A percentile compares a stretch with the other conserved stretches of the same genome.
These are phyloP conservation scores for Fusarium sp. DNA, from an alignment of 2,329 filamentous ascomycete species.

Conservation along the genomic window DNA sequence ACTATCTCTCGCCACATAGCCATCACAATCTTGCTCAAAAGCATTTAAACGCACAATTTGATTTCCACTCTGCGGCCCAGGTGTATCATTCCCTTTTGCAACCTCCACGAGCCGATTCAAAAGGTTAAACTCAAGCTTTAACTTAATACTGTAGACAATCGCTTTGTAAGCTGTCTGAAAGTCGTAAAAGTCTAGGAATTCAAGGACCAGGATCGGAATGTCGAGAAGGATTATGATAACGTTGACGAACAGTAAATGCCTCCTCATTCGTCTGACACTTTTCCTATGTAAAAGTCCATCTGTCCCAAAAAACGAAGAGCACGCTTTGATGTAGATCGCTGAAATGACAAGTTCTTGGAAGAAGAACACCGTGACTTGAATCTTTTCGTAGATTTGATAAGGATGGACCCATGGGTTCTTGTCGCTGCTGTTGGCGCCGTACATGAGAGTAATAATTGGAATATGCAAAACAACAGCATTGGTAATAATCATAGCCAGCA, in stretches of 20 bases:
- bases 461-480: constrained; percentile 59
- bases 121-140: constrained; percentile 51
- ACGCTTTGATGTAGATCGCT: constrained; percentile 56
- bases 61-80: not conserved
- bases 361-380: constrained; percentile 65
- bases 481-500: constrained; percentile 66
- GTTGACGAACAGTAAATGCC: constrained; percentile 55
- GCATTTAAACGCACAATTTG: not conserved
- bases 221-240: constrained; percentile 54
- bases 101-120: constrained; percentile 42
- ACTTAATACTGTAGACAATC: constrained; percentile 48
- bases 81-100: not conserved
- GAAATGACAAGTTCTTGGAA: constrained; percentile 65
- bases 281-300: constrained; percentile 1
- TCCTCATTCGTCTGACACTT: constrained; percentile 17
- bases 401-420: constrained; percentile 29
- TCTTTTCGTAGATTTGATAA: constrained; percentile 61
- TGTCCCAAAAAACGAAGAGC: not conserved
- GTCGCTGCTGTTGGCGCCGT: constrained; percentile 56
- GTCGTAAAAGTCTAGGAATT: constrained; percentile 50
- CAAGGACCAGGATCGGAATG: constrained; percentile 43
- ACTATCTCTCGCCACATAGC: fast-evolving
- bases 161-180: constrained; percentile 40
- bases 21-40: not conserved
- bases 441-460: constrained; percentile 65